A percentile compares a stretch with the other conserved stretches of the same genome.
phyloP scores from a whole-genome alignment of 2,329 filamentous ascomycete genomes.

The Microcyclosporella mali region DNA sequence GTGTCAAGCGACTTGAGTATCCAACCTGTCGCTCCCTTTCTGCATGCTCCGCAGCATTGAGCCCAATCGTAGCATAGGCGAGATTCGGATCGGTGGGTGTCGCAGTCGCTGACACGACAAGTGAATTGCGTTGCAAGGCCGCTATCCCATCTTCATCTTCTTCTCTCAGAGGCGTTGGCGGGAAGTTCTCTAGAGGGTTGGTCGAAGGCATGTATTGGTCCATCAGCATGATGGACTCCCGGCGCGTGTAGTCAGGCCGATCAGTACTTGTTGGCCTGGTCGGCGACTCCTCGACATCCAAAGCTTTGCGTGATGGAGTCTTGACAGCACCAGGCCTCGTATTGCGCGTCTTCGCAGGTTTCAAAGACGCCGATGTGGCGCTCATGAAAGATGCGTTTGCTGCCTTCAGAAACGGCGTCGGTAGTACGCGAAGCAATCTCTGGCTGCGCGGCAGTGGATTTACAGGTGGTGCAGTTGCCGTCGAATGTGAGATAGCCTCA shows the following conservation, averaged over 20 bases:
- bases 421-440: constrained; percentile 80
- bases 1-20: constrained; percentile 81
- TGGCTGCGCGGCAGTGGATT: constrained; percentile 88
- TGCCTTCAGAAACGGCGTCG: constrained; percentile 83
- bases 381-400: constrained; percentile 95
- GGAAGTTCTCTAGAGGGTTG: constrained; percentile 27
- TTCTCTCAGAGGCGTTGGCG: constrained; percentile 19
- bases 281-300: constrained; percentile 12
- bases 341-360: constrained; percentile 28
- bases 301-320: constrained; percentile 10
- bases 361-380: constrained; percentile 61
- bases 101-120: constrained; percentile 30
- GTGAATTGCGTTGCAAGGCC: constrained; percentile 15
- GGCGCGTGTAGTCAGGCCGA: constrained; percentile 30
- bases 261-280: constrained; percentile 22
- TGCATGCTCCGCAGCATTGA: constrained; percentile 52
- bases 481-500: constrained; percentile 56
- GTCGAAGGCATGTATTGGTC: constrained; percentile 41
- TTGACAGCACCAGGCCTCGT: constrained; percentile 11
- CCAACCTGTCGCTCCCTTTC: constrained; percentile 66
- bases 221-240: constrained; percentile 46
- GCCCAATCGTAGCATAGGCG: constrained; percentile 32
- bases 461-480: constrained; percentile 56
- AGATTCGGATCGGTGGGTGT: constrained; percentile 37
- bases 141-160: constrained; percentile 19